phyloP scores from a whole-genome alignment of 2,329 filamentous ascomycete species.

The Colletotrichum musicola region DNA sequence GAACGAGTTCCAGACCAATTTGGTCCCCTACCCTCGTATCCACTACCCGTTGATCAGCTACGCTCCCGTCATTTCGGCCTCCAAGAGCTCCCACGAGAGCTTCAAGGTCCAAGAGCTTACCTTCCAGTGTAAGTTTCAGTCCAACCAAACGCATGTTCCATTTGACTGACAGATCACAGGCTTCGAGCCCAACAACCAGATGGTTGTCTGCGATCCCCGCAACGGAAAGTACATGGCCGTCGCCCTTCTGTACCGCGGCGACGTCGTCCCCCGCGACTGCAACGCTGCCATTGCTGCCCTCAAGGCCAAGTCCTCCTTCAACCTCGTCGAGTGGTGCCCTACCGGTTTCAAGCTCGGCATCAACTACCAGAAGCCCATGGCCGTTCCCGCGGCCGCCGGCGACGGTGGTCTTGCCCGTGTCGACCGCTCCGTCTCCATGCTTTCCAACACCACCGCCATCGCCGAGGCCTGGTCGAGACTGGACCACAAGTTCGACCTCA shows the following conservation, averaged over 20 bases:
- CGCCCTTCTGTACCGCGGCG: constrained; percentile 78
- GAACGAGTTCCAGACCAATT: constrained; percentile 83
- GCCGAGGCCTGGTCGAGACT: constrained; percentile 80
- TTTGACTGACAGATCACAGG: constrained; percentile 58
- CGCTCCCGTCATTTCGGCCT: constrained; percentile 76
- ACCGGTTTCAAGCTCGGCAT: constrained; percentile 83
- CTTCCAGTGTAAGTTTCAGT: constrained; percentile 72
- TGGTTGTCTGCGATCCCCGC: constrained; percentile 80
- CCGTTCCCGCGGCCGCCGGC: constrained; percentile 64
- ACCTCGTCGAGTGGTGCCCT: constrained; percentile 81
- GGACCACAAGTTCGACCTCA: constrained; percentile 82
- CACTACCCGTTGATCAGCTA: constrained; percentile 82
- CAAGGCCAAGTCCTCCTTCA: constrained; percentile 80
- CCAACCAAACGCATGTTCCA: neutral
- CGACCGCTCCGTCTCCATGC: constrained; percentile 76
- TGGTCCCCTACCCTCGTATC: constrained; percentile 80
- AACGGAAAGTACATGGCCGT: constrained; percentile 85
- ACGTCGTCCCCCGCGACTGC: constrained; percentile 78
- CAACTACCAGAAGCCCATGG: constrained; percentile 78
- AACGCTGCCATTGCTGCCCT: constrained; percentile 74
- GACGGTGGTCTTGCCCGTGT: constrained; percentile 73
- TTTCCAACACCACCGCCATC: constrained; percentile 81
- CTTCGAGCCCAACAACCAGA: constrained; percentile 84
- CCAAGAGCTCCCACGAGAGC: constrained; percentile 86
- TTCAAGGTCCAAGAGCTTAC: constrained; percentile 86